Conservation (phyloP, 345 rosid genomes). For the Murraya koenigii region DNA sequence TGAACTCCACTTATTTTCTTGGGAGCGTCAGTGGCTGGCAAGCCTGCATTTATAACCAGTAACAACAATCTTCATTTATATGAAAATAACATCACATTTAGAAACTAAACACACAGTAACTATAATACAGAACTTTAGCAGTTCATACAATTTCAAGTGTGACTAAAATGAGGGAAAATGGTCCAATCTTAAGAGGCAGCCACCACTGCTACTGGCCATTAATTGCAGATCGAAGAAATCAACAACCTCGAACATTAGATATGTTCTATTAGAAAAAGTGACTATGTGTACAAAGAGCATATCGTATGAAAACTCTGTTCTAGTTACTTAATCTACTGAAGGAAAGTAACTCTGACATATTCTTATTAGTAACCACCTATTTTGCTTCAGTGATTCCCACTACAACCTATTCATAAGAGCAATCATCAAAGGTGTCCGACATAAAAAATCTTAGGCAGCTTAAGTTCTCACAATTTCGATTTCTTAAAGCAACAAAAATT, state of each 20-base stretch:
- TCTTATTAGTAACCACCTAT: background rate
- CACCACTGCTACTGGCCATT: background rate
- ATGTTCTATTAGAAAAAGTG: background rate
- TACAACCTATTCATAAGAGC: background rate
- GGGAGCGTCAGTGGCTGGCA: constrained; percentile 64
- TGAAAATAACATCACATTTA: background rate
- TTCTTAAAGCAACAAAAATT: background rate
- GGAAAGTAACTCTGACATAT: too few species aligned
- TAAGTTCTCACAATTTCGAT: background rate
- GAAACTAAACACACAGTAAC: background rate
- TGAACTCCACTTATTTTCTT: constrained; percentile 93
- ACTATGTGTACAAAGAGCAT: background rate
- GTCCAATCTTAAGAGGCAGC: background rate
- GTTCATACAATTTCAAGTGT: background rate
- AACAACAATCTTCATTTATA: background rate
- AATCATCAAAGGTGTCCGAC: background rate
- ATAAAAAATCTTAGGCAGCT: background rate
- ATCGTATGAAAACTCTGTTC: background rate
- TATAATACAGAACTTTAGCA: background rate
- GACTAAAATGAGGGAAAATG: background rate
- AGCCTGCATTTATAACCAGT: constrained; percentile 41
- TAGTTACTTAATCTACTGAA: background rate
- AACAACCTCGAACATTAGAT: background rate
- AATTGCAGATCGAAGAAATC: background rate
- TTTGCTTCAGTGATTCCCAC: background rate